Evolutionary conservation across 2,329 filamentous ascomycete genomes (phyloP).

Genomic region (Colletotrichum sp.): DNA sequence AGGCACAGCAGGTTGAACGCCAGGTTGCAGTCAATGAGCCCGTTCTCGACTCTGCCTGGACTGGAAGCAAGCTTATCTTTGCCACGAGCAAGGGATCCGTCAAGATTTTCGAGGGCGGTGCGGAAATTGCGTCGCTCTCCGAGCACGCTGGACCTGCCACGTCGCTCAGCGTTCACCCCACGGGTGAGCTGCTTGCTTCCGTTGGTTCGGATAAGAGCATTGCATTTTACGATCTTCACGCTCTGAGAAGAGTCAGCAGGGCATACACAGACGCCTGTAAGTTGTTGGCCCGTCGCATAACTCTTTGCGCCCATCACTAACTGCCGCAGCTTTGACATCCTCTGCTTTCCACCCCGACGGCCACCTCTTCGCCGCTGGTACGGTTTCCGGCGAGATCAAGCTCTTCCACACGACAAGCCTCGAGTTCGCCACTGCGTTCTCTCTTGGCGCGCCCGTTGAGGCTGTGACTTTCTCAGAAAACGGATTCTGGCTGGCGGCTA

Average conservation of each 20-base stretch:
- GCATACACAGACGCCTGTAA: constrained; percentile 72
- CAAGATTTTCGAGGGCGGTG: constrained; percentile 78
- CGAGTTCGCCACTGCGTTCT: constrained; percentile 77
- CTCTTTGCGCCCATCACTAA: constrained; percentile 28
- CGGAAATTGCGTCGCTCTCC: constrained; percentile 71
- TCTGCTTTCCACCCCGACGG: constrained; percentile 95
- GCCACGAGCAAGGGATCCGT: constrained; percentile 78
- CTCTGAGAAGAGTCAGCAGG: constrained; percentile 73
- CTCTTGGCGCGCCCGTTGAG: constrained; percentile 71
- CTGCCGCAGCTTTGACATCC: constrained; percentile 68
- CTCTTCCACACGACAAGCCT: constrained; percentile 88
- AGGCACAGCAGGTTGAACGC: constrained; percentile 70
- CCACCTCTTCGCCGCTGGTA: constrained; percentile 88
- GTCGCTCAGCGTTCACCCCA: constrained; percentile 80
- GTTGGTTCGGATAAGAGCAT: constrained; percentile 93
- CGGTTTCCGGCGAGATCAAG: constrained; percentile 80
- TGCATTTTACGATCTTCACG: constrained; percentile 81
- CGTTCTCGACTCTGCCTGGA: constrained; percentile 71
- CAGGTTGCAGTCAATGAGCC: constrained; percentile 70
- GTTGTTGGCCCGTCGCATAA: background rate
- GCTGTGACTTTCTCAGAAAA: constrained; percentile 92
- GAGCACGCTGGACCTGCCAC: constrained; percentile 85
- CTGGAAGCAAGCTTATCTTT: constrained; percentile 71
- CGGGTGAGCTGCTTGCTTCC: constrained; percentile 82
- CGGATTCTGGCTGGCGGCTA: constrained; percentile 91